These are phyloP conservation scores for Lentinula lateritia DNA, from an alignment of 768 basidiomycete species.

Conservation along the genomic window DNA sequence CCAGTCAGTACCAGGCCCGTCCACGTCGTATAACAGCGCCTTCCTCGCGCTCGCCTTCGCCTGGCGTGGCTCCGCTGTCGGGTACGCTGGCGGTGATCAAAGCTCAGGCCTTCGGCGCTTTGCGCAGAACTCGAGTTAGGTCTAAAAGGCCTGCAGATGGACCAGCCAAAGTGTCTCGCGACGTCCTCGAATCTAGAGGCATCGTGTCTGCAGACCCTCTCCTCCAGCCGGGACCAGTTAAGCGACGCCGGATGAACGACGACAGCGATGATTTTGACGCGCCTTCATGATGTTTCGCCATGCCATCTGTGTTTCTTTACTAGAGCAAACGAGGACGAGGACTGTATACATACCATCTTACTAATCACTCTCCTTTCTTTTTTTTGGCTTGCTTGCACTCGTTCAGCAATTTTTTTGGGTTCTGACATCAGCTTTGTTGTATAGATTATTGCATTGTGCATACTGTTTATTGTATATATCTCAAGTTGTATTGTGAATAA, in stretches of 20 bases:
- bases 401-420: slow-evolving; percentile 1
- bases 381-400: background rate
- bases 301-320: slow-evolving; percentile 15
- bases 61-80: slow-evolving; percentile 44
- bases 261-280: slow-evolving; percentile 45
- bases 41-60: slow-evolving; percentile 46
- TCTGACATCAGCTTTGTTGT: slow-evolving; percentile 1
- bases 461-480: slow-evolving; percentile 6
- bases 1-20: slow-evolving; percentile 37
- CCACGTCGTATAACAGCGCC: slow-evolving; percentile 43
- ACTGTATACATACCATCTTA: background rate
- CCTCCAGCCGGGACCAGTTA: slow-evolving; percentile 23
- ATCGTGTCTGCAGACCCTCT: slow-evolving; percentile 33
- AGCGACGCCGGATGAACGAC: slow-evolving; percentile 46
- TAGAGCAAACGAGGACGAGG: slow-evolving; percentile 2
- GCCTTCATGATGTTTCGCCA: slow-evolving; percentile 19
- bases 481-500: slow-evolving; percentile 7
- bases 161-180: slow-evolving; percentile 68
- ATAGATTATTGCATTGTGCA: slow-evolving; percentile 2
- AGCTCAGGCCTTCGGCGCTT: slow-evolving; percentile 82
- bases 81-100: slow-evolving; percentile 88
- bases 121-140: slow-evolving; percentile 72
- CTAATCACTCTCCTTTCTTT: slow-evolving; percentile 2
- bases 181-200: slow-evolving; percentile 78
- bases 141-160: slow-evolving; percentile 65